Evolutionary conservation across 1,284 basidiomycete genomes (phyloP), one percentile per base, ranked within the genome.

Genomic region (Vanrija pseudolonga): DNA sequence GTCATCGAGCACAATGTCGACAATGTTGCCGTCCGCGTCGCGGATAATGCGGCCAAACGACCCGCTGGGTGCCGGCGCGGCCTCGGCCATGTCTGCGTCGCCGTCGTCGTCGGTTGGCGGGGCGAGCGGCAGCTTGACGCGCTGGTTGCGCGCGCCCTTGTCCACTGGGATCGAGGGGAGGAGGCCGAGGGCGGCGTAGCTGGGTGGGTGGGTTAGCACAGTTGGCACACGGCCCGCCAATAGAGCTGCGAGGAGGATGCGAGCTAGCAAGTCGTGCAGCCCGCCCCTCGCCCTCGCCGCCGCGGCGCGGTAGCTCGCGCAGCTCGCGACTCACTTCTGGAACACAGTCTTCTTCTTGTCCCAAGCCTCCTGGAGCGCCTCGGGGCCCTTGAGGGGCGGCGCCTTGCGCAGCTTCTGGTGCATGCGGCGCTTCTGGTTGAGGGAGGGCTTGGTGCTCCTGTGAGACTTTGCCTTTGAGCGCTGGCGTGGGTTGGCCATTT

Each of bases 401-500:
- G 89, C 80, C 61, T 87, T 84, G 65, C 83, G 84, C 22, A 68
- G 55, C 57, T 69, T 69, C 41, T 70, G 68, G 56, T 73, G 70
- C 45, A 76, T 55, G 53, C 71, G 60, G 45, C 67, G 53, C 38
- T 69, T 68, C 24, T 67, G 60, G 45, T 62, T 61, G 8, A 57
- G 47, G 15, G 62, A 60, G 1, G 72, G 73, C 50, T 70, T 71
- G 32, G 61, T 65, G 24, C 60, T 61, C 53, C 64, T 69, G 50
- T 63, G 60, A n/a, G 71, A 72, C 42, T 64, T 51, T 6, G 67
- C 63, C 58, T 74, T 76, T 53, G 62, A 67, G 45, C 74, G 82
- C 77, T 96, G 93, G 56, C 92, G 84, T 64, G 93, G 93, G 74
- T 95, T 96, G 51, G 88, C 90, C 93, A 97, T 96, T 8, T 39